Conservation (phyloP, 1,284 basidiomycete species). For the Lentinus polychrous region DNA sequence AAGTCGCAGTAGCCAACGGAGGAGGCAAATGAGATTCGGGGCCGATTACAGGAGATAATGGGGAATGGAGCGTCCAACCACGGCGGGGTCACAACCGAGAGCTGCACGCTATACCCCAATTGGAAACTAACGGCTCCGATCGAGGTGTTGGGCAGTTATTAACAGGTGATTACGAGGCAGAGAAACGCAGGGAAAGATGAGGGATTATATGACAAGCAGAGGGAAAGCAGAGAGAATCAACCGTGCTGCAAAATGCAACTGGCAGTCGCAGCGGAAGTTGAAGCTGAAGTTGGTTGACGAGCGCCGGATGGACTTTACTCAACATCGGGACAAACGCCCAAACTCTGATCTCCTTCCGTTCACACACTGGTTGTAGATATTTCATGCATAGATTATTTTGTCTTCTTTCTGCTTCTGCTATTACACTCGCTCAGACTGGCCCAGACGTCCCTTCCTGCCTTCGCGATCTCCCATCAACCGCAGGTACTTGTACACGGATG, state of each 20-base stretch:
- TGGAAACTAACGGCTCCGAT: conserved; percentile 4
- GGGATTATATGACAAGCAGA: too few relatives aligned
- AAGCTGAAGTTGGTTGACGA: background rate
- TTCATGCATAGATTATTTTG: background rate
- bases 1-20: conserved; percentile 7
- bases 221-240: too few relatives aligned
- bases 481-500: conserved; percentile 68
- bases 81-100: conserved; percentile 8
- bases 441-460: conserved; percentile 5
- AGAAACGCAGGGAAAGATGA: too few relatives aligned
- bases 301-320: too few relatives aligned
- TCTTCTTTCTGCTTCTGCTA: background rate
- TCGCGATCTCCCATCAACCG: conserved; percentile 15
- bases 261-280: too few relatives aligned
- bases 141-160: background rate
- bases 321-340: too few relatives aligned
- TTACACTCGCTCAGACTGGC: conserved; percentile 9
- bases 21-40: conserved; percentile 2
- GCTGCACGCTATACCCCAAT: conserved; percentile 10
- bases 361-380: background rate
- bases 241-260: too few relatives aligned
- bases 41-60: conserved; percentile 5
- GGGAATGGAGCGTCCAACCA: conserved; percentile 5
- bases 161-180: too few relatives aligned
- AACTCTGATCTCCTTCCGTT: too few relatives aligned